phyloP scores from a whole-genome alignment of 75 land plant genomes.

The Cunninghamia lanceolata region DNA sequence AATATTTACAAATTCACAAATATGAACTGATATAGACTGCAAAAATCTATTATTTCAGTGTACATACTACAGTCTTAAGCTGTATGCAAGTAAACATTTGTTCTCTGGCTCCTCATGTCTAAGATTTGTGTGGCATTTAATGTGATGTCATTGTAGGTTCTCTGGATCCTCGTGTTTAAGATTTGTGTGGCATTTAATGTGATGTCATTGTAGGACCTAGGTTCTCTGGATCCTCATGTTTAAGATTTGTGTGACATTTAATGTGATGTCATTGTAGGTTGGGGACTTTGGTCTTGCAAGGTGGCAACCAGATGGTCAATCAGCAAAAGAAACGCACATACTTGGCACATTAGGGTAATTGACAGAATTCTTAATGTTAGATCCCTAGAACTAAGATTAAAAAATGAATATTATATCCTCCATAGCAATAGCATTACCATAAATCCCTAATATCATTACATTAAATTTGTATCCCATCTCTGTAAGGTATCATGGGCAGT shows the following conservation, averaged over 20 bases:
- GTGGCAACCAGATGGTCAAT: constrained; percentile 37
- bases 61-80: not conserved
- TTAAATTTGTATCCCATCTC: not conserved
- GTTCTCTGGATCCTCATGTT: not conserved
- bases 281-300: constrained; percentile 64
- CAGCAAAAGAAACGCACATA: constrained; percentile 39
- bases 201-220: too few species aligned
- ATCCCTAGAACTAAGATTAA: not conserved
- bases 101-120: too few species aligned
- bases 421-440: not conserved
- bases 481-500: not conserved
- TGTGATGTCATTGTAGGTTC: too few species aligned
- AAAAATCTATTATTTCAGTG: too few species aligned
- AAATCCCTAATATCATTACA: not conserved
- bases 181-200: too few species aligned
- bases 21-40: too few species aligned
- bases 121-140: too few species aligned
- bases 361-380: not conserved
- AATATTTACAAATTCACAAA: too few species aligned
- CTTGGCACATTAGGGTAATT: constrained; percentile 28
- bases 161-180: too few species aligned
- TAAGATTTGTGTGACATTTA: not conserved
- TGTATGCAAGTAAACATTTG: not conserved
- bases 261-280: constrained; percentile 29
- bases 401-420: not conserved